Conservation (phyloP, 2,329 filamentous ascomycete genomes). For the Botrytis elliptica region DNA sequence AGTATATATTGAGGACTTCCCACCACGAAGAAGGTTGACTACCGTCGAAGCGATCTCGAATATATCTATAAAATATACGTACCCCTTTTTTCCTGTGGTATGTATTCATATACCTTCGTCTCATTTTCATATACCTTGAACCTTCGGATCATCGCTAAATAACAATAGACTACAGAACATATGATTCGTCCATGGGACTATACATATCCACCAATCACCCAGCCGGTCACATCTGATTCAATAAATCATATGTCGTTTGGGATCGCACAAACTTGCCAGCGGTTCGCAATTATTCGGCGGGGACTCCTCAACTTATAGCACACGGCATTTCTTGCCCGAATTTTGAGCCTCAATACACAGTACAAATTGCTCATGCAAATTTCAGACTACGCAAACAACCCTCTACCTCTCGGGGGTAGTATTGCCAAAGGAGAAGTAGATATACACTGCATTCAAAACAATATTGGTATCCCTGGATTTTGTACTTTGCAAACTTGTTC, state of each 20-base stretch:
- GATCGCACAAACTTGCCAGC: neutral
- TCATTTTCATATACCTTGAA: slow-evolving; percentile 23
- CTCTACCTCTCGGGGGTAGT: neutral
- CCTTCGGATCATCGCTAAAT: slow-evolving; percentile 33
- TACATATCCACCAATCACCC: slow-evolving; percentile 25
- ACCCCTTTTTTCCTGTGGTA: slow-evolving; percentile 2
- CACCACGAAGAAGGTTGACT: slow-evolving; percentile 19
- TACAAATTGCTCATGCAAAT: neutral
- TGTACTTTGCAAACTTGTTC: neutral
- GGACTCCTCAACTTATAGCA: slow-evolving; percentile 16
- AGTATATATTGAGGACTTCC: slow-evolving; percentile 30
- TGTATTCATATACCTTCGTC: neutral
- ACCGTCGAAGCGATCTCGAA: slow-evolving; percentile 1
- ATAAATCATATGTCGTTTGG: slow-evolving; percentile 25
- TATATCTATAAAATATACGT: neutral
- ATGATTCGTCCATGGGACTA: slow-evolving; percentile 31
- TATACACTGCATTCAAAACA: neutral
- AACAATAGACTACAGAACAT: slow-evolving; percentile 25
- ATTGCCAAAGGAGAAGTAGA: neutral
- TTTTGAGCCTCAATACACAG: slow-evolving; percentile 19
- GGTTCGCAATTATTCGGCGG: neutral
- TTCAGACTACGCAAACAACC: neutral
- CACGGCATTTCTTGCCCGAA: neutral
- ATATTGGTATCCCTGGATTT: neutral
- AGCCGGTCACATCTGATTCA: slow-evolving; percentile 17